These are phyloP conservation scores for Pelargonium cotyledonis DNA, from an alignment of 441 rosid genomes.

Conservation along the genomic window DNA sequence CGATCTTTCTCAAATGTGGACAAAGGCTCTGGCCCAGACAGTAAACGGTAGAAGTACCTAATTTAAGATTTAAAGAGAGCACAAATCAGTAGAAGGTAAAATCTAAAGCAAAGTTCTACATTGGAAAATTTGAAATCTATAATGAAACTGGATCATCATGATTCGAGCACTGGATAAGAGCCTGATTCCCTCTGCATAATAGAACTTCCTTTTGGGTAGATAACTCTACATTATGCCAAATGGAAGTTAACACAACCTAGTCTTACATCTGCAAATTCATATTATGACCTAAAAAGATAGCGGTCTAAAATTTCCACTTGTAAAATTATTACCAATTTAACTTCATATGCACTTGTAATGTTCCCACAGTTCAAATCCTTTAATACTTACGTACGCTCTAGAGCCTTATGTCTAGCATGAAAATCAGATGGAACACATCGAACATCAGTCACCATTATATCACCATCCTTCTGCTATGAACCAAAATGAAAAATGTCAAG, in stretches of 20 bases:
- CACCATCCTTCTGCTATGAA: conserved; percentile 56
- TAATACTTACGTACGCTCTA: conserved; percentile 89
- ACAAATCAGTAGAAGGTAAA: background rate
- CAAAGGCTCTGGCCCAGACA: conserved; percentile 65
- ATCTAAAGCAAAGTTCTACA: background rate
- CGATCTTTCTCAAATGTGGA: conserved; percentile 72
- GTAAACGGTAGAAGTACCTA: conserved; percentile 83
- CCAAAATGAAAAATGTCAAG: conserved; percentile 23
- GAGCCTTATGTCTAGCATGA: conserved; percentile 87
- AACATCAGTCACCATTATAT: conserved; percentile 73
- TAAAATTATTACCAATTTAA: background rate
- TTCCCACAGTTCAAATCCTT: conserved; percentile 8
- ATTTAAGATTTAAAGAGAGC: conserved; percentile 12
- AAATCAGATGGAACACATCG: conserved; percentile 60
- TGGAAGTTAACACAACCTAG: background rate
- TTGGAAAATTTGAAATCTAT: background rate
- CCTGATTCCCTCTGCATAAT: too few relatives aligned
- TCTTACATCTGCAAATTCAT: background rate
- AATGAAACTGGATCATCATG: background rate
- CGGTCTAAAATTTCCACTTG: background rate
- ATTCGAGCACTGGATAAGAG: background rate
- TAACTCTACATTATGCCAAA: too few relatives aligned
- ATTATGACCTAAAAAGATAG: background rate
- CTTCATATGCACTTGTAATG: background rate
- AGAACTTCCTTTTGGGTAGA: too few relatives aligned